Conservation (phyloP, 2,329 filamentous ascomycete genomes). For the Colletotrichum cordylinicola region DNA sequence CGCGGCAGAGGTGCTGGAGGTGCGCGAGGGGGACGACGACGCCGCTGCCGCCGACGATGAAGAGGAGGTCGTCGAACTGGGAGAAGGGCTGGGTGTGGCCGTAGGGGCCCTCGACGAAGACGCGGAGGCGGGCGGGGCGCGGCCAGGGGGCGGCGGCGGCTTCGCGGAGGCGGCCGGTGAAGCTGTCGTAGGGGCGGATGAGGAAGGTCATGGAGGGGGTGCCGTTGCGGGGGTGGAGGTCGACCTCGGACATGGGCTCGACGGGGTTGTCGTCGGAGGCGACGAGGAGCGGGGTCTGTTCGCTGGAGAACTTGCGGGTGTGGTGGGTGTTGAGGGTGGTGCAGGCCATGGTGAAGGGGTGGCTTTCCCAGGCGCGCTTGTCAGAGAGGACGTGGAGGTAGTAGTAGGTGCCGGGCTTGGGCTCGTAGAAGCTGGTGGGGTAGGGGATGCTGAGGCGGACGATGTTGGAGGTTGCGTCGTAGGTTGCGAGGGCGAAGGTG, state of each 20-base stretch:
- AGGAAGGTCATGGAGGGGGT: constrained; percentile 43
- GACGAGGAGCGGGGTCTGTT: constrained; percentile 38
- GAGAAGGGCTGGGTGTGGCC: constrained; percentile 44
- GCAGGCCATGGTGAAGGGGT: constrained; percentile 53
- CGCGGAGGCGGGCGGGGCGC: constrained; percentile 30
- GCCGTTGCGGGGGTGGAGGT: background rate
- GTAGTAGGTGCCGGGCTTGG: constrained; percentile 48
- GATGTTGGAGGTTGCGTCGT: constrained; percentile 44
- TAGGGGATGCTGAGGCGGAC: constrained; percentile 45
- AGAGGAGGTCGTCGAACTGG: constrained; percentile 43
- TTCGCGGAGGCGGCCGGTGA: constrained; percentile 43
- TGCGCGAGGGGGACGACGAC: constrained; percentile 49
- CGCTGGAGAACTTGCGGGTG: constrained; percentile 28
- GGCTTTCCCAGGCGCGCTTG: constrained; percentile 51
- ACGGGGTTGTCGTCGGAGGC: background rate
- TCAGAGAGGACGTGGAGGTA: constrained; percentile 49
- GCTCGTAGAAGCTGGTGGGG: constrained; percentile 35
- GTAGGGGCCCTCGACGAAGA: constrained; percentile 52
- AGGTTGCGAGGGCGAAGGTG: constrained; percentile 38
- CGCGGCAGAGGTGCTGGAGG: constrained; percentile 31
- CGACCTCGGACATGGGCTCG: constrained; percentile 10
- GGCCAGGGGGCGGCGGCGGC: constrained; percentile 31
- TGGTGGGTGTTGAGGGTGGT: constrained; percentile 9
- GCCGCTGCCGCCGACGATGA: constrained; percentile 51
- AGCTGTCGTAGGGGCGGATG: constrained; percentile 51